phyloP scores from a whole-genome alignment of 805 yeast species.

The Jamesozyma lodderae region DNA sequence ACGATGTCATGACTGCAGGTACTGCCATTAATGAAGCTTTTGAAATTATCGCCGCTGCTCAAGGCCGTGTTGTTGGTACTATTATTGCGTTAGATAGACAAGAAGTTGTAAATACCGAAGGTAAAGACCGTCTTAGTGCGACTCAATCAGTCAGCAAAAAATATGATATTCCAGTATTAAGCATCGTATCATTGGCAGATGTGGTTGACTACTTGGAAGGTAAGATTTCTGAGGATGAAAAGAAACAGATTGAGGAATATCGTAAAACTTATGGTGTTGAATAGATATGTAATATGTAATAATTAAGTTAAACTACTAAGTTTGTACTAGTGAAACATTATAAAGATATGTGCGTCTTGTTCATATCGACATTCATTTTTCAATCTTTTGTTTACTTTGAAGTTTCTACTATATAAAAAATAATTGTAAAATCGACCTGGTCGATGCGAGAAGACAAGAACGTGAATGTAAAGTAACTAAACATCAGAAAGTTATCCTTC shows the following conservation, averaged over 20 bases:
- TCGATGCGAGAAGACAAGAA: too few species aligned
- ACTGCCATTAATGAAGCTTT: slow-evolving; percentile 96
- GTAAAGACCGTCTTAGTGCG: slow-evolving; percentile 46
- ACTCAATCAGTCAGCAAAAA: slow-evolving; percentile 66
- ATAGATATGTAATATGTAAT: too few species aligned
- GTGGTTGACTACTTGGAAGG: slow-evolving; percentile 54
- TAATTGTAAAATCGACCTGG: too few species aligned
- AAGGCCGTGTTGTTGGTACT: slow-evolving; percentile 71
- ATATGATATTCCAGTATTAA: slow-evolving; percentile 72
- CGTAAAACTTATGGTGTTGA: slow-evolving; percentile 34
- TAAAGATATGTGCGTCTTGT: neutral
- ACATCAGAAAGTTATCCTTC: neutral
- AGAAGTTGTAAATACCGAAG: slow-evolving; percentile 65
- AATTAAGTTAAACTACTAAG: too few species aligned
- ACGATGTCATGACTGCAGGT: slow-evolving; percentile 97
- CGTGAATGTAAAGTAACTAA: neutral
- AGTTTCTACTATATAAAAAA: too few species aligned
- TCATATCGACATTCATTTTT: neutral
- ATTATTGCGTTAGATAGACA: slow-evolving; percentile 92
- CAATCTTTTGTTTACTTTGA: neutral
- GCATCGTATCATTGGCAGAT: slow-evolving; percentile 69
- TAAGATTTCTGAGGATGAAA: slow-evolving; percentile 48
- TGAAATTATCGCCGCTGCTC: slow-evolving; percentile 56
- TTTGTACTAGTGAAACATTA: too few species aligned
- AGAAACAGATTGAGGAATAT: slow-evolving; percentile 50